Conservation (phyloP, 2,329 filamentous ascomycete genomes). For the Pseudopithomyces maydicus region DNA sequence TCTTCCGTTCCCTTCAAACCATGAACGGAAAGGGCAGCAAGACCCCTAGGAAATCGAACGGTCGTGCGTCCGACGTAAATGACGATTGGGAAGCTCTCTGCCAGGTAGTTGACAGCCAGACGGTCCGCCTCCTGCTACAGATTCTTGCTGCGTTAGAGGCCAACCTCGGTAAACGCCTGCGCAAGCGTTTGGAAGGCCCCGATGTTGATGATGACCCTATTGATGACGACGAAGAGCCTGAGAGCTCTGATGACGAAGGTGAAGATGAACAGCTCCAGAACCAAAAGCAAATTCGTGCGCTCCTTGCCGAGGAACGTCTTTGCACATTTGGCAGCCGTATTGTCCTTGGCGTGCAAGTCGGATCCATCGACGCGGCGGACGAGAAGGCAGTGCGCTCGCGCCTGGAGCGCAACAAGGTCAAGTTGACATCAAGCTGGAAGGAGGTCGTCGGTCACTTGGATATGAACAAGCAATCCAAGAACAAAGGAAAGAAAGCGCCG, state of each 20-base stretch:
- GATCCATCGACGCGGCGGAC: conserved; percentile 67
- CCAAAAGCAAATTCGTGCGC: conserved; percentile 64
- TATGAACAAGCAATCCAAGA: conserved; percentile 52
- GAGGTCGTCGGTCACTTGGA: conserved; percentile 84
- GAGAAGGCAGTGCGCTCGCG: conserved; percentile 66
- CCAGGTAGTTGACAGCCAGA: conserved; percentile 69
- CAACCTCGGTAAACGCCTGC: conserved; percentile 54
- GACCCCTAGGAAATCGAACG: conserved; percentile 37
- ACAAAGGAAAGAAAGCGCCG: conserved; percentile 41
- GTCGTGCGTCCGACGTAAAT: conserved; percentile 37
- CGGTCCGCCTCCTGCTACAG: conserved; percentile 70
- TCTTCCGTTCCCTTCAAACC: conserved; percentile 75
- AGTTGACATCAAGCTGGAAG: conserved; percentile 82
- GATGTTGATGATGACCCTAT: conserved; percentile 75
- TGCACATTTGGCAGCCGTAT: conserved; percentile 87
- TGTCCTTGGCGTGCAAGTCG: conserved; percentile 77
- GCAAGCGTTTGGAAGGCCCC: conserved; percentile 46
- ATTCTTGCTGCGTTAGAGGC: conserved; percentile 81
- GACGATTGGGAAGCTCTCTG: conserved; percentile 64
- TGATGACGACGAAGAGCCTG: conserved; percentile 68
- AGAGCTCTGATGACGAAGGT: conserved; percentile 61
- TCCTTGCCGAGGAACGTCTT: conserved; percentile 82
- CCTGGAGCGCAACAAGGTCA: conserved; percentile 77
- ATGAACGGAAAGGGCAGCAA: conserved; percentile 37
- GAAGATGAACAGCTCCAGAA: conserved; percentile 48